Conservation (phyloP, 306 rosid species). For the Lathyrus oleraceus region DNA sequence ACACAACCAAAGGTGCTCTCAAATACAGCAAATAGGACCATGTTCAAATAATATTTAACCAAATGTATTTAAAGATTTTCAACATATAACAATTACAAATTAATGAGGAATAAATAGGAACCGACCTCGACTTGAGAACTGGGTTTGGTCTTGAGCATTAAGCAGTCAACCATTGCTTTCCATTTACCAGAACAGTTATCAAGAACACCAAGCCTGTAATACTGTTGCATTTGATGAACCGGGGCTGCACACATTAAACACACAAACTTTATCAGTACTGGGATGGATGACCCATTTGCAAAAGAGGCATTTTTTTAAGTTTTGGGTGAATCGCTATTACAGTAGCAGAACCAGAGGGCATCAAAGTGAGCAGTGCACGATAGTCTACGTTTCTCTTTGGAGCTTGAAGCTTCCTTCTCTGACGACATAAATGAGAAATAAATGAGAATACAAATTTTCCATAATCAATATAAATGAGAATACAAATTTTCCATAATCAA, state of each 20-base stretch:
- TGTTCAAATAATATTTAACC: not conserved
- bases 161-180: conserved; percentile 63
- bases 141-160: conserved; percentile 71
- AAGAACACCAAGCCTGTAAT: conserved; percentile 74
- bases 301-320: not conserved
- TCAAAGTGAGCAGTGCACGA: conserved; percentile 65
- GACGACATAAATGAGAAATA: too few relatives aligned
- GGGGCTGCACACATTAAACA: conserved; percentile 62
- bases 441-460: too few relatives aligned
- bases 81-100: not conserved
- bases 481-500: too few relatives aligned
- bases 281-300: conserved; percentile 13
- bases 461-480: too few relatives aligned
- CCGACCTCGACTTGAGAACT: conserved; percentile 62
- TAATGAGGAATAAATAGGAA: conserved; percentile 17
- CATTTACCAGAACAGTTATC: conserved; percentile 75
- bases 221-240: conserved; percentile 90
- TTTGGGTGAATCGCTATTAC: conserved; percentile 38
- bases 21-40: not conserved
- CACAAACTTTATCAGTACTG: not conserved
- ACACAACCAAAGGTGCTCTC: not conserved
- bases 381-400: conserved; percentile 35
- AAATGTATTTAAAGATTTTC: not conserved
- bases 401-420: conserved; percentile 34
- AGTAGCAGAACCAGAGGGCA: conserved; percentile 88